These are phyloP conservation scores for Apiospora arundinis DNA, from an alignment of 2,329 filamentous ascomycete genomes.

Conservation along the genomic window DNA sequence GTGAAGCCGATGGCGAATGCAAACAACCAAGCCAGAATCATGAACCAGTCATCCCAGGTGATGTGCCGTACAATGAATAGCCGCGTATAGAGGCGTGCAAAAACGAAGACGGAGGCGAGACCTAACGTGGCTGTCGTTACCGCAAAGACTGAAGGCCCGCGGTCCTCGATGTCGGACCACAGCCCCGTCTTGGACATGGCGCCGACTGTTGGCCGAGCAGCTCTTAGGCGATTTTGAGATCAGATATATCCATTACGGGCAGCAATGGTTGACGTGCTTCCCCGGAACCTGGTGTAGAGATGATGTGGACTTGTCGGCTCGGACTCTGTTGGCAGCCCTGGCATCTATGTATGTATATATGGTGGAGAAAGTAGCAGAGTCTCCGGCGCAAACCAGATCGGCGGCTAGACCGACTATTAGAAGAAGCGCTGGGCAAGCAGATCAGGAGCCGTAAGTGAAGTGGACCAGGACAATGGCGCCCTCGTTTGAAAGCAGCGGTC, in stretches of 20 bases:
- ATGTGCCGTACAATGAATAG: conserved; percentile 74
- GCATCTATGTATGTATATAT: neutral
- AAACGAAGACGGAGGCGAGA: conserved; percentile 76
- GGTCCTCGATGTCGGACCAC: conserved; percentile 48
- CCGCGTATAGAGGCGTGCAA: conserved; percentile 75
- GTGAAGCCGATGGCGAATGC: conserved; percentile 71
- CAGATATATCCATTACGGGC: conserved; percentile 16
- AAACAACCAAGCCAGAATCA: conserved; percentile 78
- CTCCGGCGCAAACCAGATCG: neutral
- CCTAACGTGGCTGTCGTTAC: conserved; percentile 74
- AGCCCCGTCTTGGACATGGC: conserved; percentile 27
- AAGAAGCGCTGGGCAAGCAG: neutral
- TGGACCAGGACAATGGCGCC: conserved; percentile 10
- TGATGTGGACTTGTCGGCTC: neutral
- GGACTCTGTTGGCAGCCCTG: neutral
- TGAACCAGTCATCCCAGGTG: conserved; percentile 81
- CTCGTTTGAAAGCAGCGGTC: conserved; percentile 14
- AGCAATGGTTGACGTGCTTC: neutral
- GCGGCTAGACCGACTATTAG: conserved; percentile 12
- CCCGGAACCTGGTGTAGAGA: neutral
- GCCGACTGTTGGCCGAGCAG: conserved; percentile 7
- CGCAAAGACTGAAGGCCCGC: conserved; percentile 68
- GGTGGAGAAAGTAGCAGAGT: neutral
- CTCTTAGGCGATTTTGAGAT: conserved; percentile 15
- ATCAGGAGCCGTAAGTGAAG: neutral